Conservation (phyloP, 768 basidiomycete species). For the Grammothele lineata region DNA sequence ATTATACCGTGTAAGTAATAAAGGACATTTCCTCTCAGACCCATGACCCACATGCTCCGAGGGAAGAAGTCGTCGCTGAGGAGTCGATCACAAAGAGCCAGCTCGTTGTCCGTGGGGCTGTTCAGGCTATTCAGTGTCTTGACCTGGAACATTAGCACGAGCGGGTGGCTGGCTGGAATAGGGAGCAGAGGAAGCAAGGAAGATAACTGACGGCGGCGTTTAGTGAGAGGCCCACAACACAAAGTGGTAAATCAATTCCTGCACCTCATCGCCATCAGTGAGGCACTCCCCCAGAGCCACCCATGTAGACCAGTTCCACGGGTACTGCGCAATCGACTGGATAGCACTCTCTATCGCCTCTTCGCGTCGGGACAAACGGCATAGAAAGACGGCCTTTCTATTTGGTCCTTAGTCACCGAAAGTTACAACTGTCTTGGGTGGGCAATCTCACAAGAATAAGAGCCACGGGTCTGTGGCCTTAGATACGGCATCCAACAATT, state of each 20-base stretch:
- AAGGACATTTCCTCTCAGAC: slow-evolving; percentile 76
- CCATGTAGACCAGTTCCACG: slow-evolving; percentile 98
- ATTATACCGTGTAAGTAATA: slow-evolving; percentile 86
- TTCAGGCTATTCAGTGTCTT: slow-evolving; percentile 88
- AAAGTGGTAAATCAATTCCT: too few species aligned
- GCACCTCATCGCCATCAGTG: slow-evolving; percentile 84
- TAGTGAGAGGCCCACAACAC: too few species aligned
- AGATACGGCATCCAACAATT: slow-evolving; percentile 57
- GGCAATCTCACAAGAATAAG: slow-evolving; percentile 79
- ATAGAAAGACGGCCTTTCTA: slow-evolving; percentile 85
- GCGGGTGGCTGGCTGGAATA: slow-evolving; percentile 46
- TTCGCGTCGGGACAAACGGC: slow-evolving; percentile 71
- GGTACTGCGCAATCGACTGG: slow-evolving; percentile 69
- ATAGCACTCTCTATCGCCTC: slow-evolving; percentile 83
- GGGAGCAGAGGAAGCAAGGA: slow-evolving; percentile 43
- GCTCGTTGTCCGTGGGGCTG: slow-evolving; percentile 81
- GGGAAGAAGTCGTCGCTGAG: slow-evolving; percentile 72
- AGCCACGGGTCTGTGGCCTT: slow-evolving; percentile 73
- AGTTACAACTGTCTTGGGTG: too few species aligned
- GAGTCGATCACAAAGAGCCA: slow-evolving; percentile 76
- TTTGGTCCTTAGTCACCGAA: not conserved
- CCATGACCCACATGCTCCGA: slow-evolving; percentile 80
- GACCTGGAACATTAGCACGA: slow-evolving; percentile 76
- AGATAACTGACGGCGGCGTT: slow-evolving; percentile 37
- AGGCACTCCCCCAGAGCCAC: slow-evolving; percentile 73